A percentile compares a stretch with the other conserved stretches of the same genome.
Evolutionary conservation across 805 yeast species (phyloP).

Genomic region (Hanseniaspora lachancei): DNA sequence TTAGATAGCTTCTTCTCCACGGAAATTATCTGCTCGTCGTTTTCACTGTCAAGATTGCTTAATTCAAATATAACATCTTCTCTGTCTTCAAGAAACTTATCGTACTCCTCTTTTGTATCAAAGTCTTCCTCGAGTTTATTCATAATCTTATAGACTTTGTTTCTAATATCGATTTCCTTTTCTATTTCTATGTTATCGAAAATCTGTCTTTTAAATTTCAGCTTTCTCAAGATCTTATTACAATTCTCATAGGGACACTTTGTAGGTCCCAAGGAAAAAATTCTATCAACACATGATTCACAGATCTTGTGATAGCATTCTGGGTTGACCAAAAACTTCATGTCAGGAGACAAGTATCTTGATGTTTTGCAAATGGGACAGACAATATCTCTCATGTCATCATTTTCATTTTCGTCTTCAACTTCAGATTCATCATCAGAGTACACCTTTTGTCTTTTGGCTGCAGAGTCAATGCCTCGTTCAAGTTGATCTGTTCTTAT

Average conservation of each 20-base stretch:
- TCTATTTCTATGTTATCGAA: slow-evolving; percentile 87
- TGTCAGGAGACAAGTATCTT: slow-evolving; percentile 81
- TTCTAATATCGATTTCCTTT: slow-evolving; percentile 81
- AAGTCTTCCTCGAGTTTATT: slow-evolving; percentile 74
- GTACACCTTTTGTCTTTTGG: neutral
- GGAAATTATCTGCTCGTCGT: slow-evolving; percentile 53
- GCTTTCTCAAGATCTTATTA: slow-evolving; percentile 72
- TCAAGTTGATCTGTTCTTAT: neutral
- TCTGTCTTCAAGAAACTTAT: slow-evolving; percentile 68
- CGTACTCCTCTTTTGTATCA: slow-evolving; percentile 42
- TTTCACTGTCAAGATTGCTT: slow-evolving; percentile 38
- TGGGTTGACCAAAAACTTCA: slow-evolving; percentile 83
- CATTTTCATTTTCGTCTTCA: slow-evolving; percentile 23
- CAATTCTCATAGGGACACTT: slow-evolving; percentile 92
- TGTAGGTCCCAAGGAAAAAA: slow-evolving; percentile 87
- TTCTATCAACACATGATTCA: slow-evolving; percentile 91
- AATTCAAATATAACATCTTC: slow-evolving; percentile 56
- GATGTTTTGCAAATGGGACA: slow-evolving; percentile 98
- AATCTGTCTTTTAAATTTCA: slow-evolving; percentile 79
- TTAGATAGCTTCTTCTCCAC: slow-evolving; percentile 54
- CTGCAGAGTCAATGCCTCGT: neutral
- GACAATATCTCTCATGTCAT: slow-evolving; percentile 55
- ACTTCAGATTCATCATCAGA: slow-evolving; percentile 8
- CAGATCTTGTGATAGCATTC: slow-evolving; percentile 98
- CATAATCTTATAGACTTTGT: slow-evolving; percentile 60